Base-by-base conservation (phyloP, 1,284 basidiomycete genomes). In the Naganishia sp. region DNA sequence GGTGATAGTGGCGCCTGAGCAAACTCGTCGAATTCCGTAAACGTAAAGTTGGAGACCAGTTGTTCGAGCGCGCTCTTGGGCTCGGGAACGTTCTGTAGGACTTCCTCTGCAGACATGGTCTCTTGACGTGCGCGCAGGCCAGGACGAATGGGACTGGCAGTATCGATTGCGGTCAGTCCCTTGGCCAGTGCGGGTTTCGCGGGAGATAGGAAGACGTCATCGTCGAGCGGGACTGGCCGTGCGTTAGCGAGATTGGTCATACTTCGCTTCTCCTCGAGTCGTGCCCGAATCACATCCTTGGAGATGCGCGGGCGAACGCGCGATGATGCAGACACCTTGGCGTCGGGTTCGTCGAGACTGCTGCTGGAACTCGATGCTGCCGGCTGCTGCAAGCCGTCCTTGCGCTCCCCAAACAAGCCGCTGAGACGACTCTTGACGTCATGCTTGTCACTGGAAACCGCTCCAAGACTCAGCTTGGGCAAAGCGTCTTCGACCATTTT, bases 281-380 rank as follows among this genome's bases (percentile, higher is more conserved):
- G 76, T 60, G 78, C 75, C 5, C 76, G 70, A 53, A 80, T 79
- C 69, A 75, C 72, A 58, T 80, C 79, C 18, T 77, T 73, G 7
- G 77, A 78, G 67, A 80, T 79, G 31, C 79, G 70, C 68, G 78
- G 78, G 35, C 79, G 70, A n/a, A 80, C 73, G 18, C 71, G 67
- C 3, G 75, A 72, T 13, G 68, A 73, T 9, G 58, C 52, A 17
- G 63, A 41, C 21, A 45, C n/a, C 25, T 31, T 45, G 15, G 35
- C 52, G 9, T 64, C 35, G 32, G 43, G 47, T 6, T 42, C 50
- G 10, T 65, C 63, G 1, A 66, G 53, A 39, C 57, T 62, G 13
- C 67, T 60, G 5, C 66, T 64, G n/a, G 45, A 55, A 6, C 41
- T 18, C 15, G 66, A 47, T 7, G 46, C 52, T 39, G 7, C 35